Conservation (phyloP, 176 grass and related monocot species). For the Rhynchospora pubera region DNA sequence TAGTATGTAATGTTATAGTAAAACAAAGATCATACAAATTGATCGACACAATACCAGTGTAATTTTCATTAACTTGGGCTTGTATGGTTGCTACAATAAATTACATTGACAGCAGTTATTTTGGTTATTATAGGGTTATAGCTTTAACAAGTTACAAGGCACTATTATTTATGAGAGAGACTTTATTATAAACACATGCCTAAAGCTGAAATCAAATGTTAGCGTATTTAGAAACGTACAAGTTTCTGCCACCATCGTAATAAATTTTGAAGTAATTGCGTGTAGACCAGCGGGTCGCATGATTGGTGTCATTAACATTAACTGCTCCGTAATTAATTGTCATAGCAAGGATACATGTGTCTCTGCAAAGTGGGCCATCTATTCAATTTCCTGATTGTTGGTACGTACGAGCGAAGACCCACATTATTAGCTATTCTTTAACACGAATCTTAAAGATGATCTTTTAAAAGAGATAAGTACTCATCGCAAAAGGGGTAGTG, state of each 20-base stretch:
- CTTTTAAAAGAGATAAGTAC: no score
- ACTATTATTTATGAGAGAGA: neutral
- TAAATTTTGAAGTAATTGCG: neutral
- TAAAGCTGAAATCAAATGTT: neutral
- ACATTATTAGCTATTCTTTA: neutral
- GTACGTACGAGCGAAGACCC: neutral
- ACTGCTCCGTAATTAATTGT: neutral
- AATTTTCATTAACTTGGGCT: neutral
- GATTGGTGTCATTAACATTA: conserved; percentile 13
- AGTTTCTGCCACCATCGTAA: neutral
- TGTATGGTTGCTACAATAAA: neutral
- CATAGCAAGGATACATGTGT: neutral
- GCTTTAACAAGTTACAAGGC: neutral
- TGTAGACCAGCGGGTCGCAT: neutral
- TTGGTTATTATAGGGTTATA: neutral
- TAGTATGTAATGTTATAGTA: no score
- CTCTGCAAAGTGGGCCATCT: neutral
- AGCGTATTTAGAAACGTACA: neutral
- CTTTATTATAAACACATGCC: neutral
- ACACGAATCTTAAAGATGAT: no score
- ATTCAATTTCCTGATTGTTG: neutral
- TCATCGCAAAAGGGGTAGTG: no score
- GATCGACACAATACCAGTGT: neutral
- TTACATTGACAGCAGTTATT: neutral
- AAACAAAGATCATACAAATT: neutral